phyloP scores from a whole-genome alignment of 1,139 yeast species.

The Lodderomyces theae region DNA sequence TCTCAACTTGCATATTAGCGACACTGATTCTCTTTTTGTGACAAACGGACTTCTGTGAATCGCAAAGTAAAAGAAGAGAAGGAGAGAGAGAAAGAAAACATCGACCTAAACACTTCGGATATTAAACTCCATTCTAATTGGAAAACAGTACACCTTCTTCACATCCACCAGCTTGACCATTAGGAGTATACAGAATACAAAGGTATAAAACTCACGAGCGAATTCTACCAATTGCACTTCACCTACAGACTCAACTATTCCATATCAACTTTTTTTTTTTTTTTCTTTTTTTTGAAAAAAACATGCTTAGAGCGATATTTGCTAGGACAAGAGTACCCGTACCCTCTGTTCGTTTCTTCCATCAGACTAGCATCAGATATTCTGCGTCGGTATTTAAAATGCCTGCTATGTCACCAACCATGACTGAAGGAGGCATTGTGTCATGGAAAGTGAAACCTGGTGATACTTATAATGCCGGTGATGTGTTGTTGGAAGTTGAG shows the following conservation, averaged over 20 bases:
- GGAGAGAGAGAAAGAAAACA: background rate
- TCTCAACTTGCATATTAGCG: background rate
- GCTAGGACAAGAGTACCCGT: constrained; percentile 8
- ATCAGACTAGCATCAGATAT: constrained; percentile 19
- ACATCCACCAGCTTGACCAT: too few species aligned
- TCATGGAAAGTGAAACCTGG: constrained; percentile 89
- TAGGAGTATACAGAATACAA: too few species aligned
- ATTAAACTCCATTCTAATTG: constrained; percentile 5
- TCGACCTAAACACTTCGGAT: too few species aligned
- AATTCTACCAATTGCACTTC: too few species aligned
- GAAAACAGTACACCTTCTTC: too few species aligned
- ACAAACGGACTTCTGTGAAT: constrained; percentile 4
- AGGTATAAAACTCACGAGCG: too few species aligned
- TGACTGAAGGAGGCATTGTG: constrained; percentile 97
- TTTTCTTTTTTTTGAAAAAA: too few species aligned
- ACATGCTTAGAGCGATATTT: constrained; percentile 14
- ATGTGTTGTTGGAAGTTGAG: constrained; percentile 82
- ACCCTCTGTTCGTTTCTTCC: constrained; percentile 17
- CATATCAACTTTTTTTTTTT: background rate
- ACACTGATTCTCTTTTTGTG: background rate
- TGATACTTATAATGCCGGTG: constrained; percentile 76
- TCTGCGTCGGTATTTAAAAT: constrained; percentile 69
- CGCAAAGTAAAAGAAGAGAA: background rate
- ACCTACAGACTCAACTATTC: too few species aligned
- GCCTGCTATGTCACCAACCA: constrained; percentile 99